These are phyloP conservation scores for Vigna trinervia DNA, from an alignment of 306 rosid species.

Conservation along the genomic window DNA sequence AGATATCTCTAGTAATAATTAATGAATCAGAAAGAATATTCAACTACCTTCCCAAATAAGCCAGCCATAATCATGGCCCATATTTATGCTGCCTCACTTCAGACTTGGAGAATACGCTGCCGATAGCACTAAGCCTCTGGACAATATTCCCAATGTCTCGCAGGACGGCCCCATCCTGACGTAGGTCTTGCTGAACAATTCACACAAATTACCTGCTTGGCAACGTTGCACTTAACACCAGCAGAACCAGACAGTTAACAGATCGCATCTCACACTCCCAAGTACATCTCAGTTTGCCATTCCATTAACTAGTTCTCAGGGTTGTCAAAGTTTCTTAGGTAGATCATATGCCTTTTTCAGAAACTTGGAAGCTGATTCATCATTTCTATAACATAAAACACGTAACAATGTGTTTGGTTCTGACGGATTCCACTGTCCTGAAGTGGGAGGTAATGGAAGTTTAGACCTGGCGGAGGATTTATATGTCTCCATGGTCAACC, in stretches of 20 bases:
- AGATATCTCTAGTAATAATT: constrained; percentile 45
- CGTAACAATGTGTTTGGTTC: constrained; percentile 96
- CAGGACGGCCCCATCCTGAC: constrained; percentile 32
- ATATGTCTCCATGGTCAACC: constrained; percentile 71
- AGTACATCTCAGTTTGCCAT: constrained; percentile 41
- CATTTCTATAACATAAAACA: constrained; percentile 85
- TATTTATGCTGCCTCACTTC: constrained; percentile 40
- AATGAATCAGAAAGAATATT: constrained; percentile 61
- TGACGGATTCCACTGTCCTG: constrained; percentile 92
- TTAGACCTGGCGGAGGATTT: constrained; percentile 86
- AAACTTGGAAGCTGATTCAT: constrained; percentile 83
- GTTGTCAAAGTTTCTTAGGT: constrained; percentile 82
- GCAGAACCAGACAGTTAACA: constrained; percentile 46
- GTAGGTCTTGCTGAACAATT: constrained; percentile 41
- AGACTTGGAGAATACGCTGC: constrained; percentile 33
- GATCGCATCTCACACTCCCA: constrained; percentile 33
- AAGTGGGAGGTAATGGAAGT: constrained; percentile 93
- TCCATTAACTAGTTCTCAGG: constrained; percentile 34
- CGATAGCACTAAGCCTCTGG: constrained; percentile 41
- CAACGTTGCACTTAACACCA: constrained; percentile 52
- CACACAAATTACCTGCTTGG: constrained; percentile 48
- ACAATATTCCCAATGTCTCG: constrained; percentile 38
- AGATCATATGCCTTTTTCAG: constrained; percentile 87
- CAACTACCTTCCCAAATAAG: constrained; percentile 50
- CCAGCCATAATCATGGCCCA: constrained; percentile 45